These are phyloP conservation scores for Aschersonia sp. DNA, from an alignment of 2,329 filamentous ascomycete species.

Conservation along the genomic window DNA sequence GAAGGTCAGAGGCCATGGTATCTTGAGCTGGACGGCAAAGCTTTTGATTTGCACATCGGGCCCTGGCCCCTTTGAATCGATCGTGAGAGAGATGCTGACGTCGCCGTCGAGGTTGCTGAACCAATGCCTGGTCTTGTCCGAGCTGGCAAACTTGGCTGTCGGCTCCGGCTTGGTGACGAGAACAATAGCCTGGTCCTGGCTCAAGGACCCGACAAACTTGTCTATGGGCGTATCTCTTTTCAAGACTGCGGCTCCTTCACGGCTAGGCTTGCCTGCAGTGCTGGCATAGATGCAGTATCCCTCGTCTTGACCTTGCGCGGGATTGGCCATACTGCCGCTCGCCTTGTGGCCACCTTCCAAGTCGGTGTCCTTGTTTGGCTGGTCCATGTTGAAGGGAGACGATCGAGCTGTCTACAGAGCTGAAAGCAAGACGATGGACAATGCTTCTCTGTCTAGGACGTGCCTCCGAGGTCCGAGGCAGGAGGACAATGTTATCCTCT, in stretches of 20 bases:
- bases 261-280: slow-evolving; percentile 1
- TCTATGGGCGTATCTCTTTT: slow-evolving; percentile 1
- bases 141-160: neutral
- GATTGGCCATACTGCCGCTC: neutral
- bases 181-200: slow-evolving; percentile 1
- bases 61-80: neutral
- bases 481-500: neutral
- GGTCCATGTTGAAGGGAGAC: neutral
- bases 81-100: neutral
- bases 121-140: slow-evolving; percentile 3
- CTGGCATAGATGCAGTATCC: slow-evolving; percentile 4
- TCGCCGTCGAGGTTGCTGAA: slow-evolving; percentile 2
- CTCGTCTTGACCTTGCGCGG: neutral
- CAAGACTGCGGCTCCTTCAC: neutral
- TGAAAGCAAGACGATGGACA: neutral
- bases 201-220: slow-evolving; percentile 2
- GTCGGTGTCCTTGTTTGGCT: neutral
- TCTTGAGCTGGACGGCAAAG: neutral
- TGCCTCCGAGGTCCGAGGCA: neutral
- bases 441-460: neutral
- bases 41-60: neutral
- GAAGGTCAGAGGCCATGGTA: slow-evolving; percentile 3
- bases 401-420: neutral
- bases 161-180: neutral
- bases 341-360: neutral